These are phyloP conservation scores for Naumovozyma dairenensis DNA, from an alignment of 805 yeast genomes.

Conservation along the genomic window DNA sequence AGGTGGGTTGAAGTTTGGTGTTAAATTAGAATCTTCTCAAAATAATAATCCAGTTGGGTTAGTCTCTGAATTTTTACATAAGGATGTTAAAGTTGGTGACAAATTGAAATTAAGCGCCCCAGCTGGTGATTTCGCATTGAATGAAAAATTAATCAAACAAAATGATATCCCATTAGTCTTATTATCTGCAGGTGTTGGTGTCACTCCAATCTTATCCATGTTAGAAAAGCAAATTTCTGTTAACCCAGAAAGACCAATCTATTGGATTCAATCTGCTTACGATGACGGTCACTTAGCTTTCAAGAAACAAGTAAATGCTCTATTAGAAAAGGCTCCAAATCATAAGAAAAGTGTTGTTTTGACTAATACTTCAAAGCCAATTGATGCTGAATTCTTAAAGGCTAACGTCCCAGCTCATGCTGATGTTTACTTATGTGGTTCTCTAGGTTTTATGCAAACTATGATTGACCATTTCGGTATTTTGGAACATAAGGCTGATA, in stretches of 20 bases:
- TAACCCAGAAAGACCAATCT: slow-evolving; percentile 24
- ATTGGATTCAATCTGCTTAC: slow-evolving; percentile 26
- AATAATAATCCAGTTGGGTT: slow-evolving; percentile 32
- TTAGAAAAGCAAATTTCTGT: slow-evolving; percentile 29
- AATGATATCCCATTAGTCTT: slow-evolving; percentile 31
- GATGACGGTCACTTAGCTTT: slow-evolving; percentile 20
- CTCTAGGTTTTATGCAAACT: slow-evolving; percentile 22
- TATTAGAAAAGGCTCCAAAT: slow-evolving; percentile 10
- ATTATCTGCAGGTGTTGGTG: slow-evolving; percentile 57
- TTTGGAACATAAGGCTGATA: slow-evolving; percentile 17
- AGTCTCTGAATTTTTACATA: slow-evolving; percentile 43
- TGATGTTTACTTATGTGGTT: slow-evolving; percentile 28
- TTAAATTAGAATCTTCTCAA: slow-evolving; percentile 33
- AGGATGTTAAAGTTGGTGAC: slow-evolving; percentile 39
- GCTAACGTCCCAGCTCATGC: slow-evolving; percentile 20
- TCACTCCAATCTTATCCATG: slow-evolving; percentile 53
- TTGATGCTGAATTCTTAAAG: slow-evolving; percentile 17
- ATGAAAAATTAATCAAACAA: slow-evolving; percentile 21
- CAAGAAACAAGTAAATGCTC: slow-evolving; percentile 16
- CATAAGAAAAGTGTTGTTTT: slow-evolving; percentile 12
- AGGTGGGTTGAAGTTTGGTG: slow-evolving; percentile 48
- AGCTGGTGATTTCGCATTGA: slow-evolving; percentile 40
- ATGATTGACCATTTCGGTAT: slow-evolving; percentile 16
- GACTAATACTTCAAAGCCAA: slow-evolving; percentile 19
- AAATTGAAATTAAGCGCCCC: slow-evolving; percentile 46